phyloP scores from a whole-genome alignment of 1,139 yeast species.

The Suhomyces kunorum region DNA sequence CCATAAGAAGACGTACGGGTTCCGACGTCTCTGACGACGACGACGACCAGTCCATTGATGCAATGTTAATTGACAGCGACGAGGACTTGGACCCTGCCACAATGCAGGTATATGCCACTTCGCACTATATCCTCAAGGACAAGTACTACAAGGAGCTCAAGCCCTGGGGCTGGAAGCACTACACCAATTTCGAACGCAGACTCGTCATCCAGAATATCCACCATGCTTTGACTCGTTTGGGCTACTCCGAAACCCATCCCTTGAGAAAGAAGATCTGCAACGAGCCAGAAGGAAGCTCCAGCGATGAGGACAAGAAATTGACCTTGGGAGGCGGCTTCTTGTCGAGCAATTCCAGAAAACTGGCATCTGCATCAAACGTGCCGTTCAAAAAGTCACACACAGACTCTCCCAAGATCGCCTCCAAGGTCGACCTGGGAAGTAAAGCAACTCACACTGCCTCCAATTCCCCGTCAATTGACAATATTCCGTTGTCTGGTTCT shows the following conservation, averaged over 20 bases:
- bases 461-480: conserved; percentile 14
- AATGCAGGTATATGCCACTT: conserved; percentile 10
- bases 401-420: conserved; percentile 21
- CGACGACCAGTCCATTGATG: conserved; percentile 16
- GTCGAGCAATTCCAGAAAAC: conserved; percentile 11
- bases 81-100: conserved; percentile 13
- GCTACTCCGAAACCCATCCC: conserved; percentile 49
- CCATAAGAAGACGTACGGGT: conserved; percentile 5
- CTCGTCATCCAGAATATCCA: conserved; percentile 37
- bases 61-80: conserved; percentile 16
- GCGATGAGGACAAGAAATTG: conserved; percentile 15
- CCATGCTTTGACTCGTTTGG: conserved; percentile 45
- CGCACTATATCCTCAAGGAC: conserved; percentile 37
- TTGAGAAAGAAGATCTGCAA: conserved; percentile 39
- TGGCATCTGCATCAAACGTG: conserved; percentile 2
- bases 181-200: conserved; percentile 35
- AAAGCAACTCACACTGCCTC: conserved; percentile 11
- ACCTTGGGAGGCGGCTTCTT: conserved; percentile 29
- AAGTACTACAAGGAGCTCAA: conserved; percentile 44
- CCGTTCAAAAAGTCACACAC: conserved; percentile 25
- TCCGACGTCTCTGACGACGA: conserved; percentile 7
- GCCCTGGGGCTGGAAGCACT: conserved; percentile 43
- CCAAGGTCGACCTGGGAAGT: conserved; percentile 7
- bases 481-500: not conserved
- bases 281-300: conserved; percentile 13